Evolutionary conservation across 2,329 filamentous ascomycete species (phyloP), one percentile per base, ranked within the genome.

Genomic region (Macrophomina pseudophaseolina): DNA sequence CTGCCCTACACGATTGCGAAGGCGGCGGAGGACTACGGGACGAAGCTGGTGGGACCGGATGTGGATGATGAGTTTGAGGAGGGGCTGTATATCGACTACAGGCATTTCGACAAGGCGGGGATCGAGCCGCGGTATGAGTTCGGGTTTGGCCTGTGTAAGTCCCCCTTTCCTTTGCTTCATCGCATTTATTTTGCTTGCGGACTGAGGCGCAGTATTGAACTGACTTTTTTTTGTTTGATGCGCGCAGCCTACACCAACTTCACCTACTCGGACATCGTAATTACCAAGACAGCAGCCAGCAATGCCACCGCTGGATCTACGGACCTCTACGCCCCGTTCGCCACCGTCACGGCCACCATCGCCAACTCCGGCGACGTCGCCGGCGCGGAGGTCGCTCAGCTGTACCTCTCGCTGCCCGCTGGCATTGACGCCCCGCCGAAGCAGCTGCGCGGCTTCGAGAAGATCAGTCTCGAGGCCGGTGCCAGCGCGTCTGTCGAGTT

Each of bases 1-100:
- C 79, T 91, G 0, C 87, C 88, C 72, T 90, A 77, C 60, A 78
- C 77, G 18, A 78, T 79, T 53, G 76, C 76, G 2, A 78, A 77
- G 70, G 65, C 70, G n/a, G 66, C 70, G 6, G 68, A 46, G 1
- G 77, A 79, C 66, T 79, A 79, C 54, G 75, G 75, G n/a, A 73
- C 74, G 1, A 64, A 56, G 0, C 70, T 78, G 30, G 66, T 66
- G 1, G 56, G 40, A 11, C 32, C 40, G 7, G 74, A 72, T 1
- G 56, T 58, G 23, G 71, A 74, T 30, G 75, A 76, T 53, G 72
- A 74, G 60, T 79, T 75, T 67, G 71, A 74, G 12, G 81, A 82
- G 73, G 79, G 80, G 18, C 69, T 82, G 14, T 80, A 78, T 69
- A 77, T 83, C 68, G 81, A 83, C 67, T 83, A 83, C 71, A 75